Conservation (phyloP, 2,329 filamentous ascomycete genomes). For the Cadophora sp. region DNA sequence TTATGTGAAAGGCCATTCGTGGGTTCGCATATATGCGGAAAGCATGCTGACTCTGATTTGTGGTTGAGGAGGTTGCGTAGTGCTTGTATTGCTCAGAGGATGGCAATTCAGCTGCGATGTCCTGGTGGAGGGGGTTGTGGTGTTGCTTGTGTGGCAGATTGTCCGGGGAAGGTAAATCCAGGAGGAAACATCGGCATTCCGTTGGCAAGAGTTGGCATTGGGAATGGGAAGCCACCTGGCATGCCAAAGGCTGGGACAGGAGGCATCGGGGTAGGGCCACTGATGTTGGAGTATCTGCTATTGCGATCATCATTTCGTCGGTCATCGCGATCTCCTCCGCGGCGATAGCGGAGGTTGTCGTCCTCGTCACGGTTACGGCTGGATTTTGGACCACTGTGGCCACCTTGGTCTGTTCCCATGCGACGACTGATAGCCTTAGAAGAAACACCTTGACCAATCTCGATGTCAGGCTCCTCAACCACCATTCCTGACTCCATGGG, state of each 20-base stretch:
- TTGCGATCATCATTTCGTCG: slow-evolving; percentile 33
- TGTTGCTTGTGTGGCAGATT: slow-evolving; percentile 38
- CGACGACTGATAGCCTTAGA: slow-evolving; percentile 82
- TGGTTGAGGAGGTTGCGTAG: background rate
- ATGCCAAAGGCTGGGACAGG: slow-evolving; percentile 39
- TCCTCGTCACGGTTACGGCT: slow-evolving; percentile 45
- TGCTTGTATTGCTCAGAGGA: too few species aligned
- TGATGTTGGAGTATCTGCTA: slow-evolving; percentile 31
- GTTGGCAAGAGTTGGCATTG: slow-evolving; percentile 53
- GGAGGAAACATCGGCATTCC: slow-evolving; percentile 59
- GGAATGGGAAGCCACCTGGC: slow-evolving; percentile 46
- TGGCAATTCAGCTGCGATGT: slow-evolving; percentile 30
- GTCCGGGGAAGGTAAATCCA: slow-evolving; percentile 49
- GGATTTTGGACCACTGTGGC: slow-evolving; percentile 69
- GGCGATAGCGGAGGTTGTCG: slow-evolving; percentile 36
- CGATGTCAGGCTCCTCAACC: slow-evolving; percentile 97
- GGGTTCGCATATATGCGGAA: background rate
- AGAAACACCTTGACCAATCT: slow-evolving; percentile 96
- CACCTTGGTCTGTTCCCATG: slow-evolving; percentile 73
- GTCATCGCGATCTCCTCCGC: slow-evolving; percentile 32
- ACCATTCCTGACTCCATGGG: slow-evolving; percentile 83
- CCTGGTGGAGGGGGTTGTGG: slow-evolving; percentile 40
- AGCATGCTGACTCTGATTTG: background rate
- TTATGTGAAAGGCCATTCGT: too few species aligned
- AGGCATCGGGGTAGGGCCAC: slow-evolving; percentile 35